Base-by-base conservation (phyloP, 345 rosid genomes). In the Diplotaxis tenuifolia region DNA sequence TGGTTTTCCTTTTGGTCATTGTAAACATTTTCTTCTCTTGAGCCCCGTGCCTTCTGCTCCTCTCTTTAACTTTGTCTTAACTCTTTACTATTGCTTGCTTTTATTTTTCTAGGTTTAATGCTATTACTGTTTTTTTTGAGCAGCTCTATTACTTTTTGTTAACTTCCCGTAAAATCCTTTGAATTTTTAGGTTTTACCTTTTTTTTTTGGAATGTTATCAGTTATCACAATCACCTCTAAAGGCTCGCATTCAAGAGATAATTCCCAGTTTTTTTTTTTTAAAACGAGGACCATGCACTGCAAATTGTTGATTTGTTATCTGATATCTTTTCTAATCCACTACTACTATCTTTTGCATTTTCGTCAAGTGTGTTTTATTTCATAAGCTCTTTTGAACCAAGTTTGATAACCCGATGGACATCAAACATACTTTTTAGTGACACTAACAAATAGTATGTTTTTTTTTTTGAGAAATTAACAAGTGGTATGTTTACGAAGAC, bases 11-110 rank as follows among this genome's bases (percentile, higher is more conserved):
- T 23, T 65, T 42, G 34, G 50, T 9, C 31, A 18, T 73, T 20
- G 23, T 53, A 31, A 60, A 67, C 45, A 67, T 69, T 62, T 75
- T n/a, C 75, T 42, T 16, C 42, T 31, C 79, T 75, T 6, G 75
- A 75, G 79, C 79, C 75, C 79, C 79, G 79, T 75, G 75, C 65
- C 65, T 66, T 63, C 78, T 59, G 42, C 31, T 49, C 73, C 50
- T 42, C n/a, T 42, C 55, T 25, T 69, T 62, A 40, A 32, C 64
- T 75, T 69, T 75, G 59, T 75, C 75, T 69, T 54, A 34, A 60
- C 19, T 75, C 56, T 25, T n/a, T 50, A 49, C 62, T 67, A n/a
- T 18, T 31, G 31, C 56, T 45, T 66, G 45, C 68, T 67, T 67
- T 75, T 58, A 1, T 22, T 15, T 27, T 12, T 67, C 4, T 10